Evolutionary conservation across 805 yeast species (phyloP), one percentile per base, ranked within the genome.

Genomic region (Barnettozyma siamensis): DNA sequence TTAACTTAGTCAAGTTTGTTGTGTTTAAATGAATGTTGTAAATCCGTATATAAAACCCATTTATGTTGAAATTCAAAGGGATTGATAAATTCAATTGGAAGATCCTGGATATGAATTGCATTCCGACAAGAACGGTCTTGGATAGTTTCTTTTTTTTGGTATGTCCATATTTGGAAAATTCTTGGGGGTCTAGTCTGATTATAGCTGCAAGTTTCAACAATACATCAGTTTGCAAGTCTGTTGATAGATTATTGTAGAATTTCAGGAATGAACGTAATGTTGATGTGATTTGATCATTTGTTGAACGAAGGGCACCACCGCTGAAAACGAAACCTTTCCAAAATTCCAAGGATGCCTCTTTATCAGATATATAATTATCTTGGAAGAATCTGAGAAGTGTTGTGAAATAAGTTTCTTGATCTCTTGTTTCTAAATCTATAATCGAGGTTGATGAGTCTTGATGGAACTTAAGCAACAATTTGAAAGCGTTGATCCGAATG

Each of bases 11-110:
- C 7, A 63, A 34, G 38, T 66, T 68, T 5, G 65, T 54, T 1
- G 77, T 72, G 43, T 71, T 72, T 27, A 82, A 60, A 40, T 80
- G 82, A 27, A 78, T 56, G 52, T 82, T 82, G 62, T 69, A 78
- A 5, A 74, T 58, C 24, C 78, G 60, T 2, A 74, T 64, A 34
- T 65, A 75, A 5, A 79, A 55, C 1, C 65, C 59, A 29, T 63
- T 51, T 16, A 59, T 50, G 27, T 53, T 53, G 37, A 57, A 57
- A 1, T 32, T 40, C 2, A 18, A 15, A 3, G 61, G 59, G 3
- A 57, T 42, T 9, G 43, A 29, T 7, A 51, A 34, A 23, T 53
- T 53, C 2, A 48, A 34, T 33, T 50, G 53, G 7, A 55, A 40
- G 1, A 53, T 37, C 12, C 59, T 45, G 2, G 57, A 32, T 9